Base-by-base conservation (phyloP, 768 basidiomycete genomes). In the Boletus speciosus region DNA sequence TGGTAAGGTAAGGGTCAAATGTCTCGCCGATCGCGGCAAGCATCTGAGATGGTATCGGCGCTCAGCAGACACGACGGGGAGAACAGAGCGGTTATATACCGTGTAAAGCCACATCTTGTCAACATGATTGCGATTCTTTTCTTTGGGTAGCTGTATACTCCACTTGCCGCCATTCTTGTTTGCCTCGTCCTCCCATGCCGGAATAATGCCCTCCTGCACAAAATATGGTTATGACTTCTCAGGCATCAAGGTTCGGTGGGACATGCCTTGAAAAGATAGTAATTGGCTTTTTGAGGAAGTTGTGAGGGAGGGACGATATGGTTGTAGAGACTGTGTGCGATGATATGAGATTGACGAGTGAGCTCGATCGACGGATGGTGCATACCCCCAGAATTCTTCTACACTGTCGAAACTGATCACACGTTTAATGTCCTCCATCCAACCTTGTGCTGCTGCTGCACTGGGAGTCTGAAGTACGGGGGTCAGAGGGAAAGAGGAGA, bases 101-200 rank as follows among this genome's bases (percentile, higher is more conserved):
- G 97, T 99, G 75, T 94, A 95, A 51, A 99, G 80, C 97, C 97
- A 99, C 89, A 95, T 93, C 70, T 85, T 88, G 71, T 99, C 96
- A 47, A 99, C 87, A 47, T 82, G 74, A 29, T 57, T 64, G 46
- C 89, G 80, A 69, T 91, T 96, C 77, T 98, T 98, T 65, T 98
- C 96, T 72, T 89, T 88, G 23, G 97, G 97, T 23, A 99, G 76
- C 71, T 99, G 97, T 57, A 98, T 93, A 66, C 89, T 90, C 97
- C 97, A 99, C 76, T 99, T 99, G 46, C 97, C 97, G 49, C 97
- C 97, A 60, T 89, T 79, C 71, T 94, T 94, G 76, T 99, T 99
- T 19, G 93, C 93, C 44, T 92, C 87, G 62, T 97, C 95, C 67
- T 97, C 95, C 94, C 94, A 97, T 48, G 95, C 95, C 7, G 94